Base-by-base conservation (phyloP, 768 basidiomycete genomes). In the Cystofilobasidium macerans region DNA sequence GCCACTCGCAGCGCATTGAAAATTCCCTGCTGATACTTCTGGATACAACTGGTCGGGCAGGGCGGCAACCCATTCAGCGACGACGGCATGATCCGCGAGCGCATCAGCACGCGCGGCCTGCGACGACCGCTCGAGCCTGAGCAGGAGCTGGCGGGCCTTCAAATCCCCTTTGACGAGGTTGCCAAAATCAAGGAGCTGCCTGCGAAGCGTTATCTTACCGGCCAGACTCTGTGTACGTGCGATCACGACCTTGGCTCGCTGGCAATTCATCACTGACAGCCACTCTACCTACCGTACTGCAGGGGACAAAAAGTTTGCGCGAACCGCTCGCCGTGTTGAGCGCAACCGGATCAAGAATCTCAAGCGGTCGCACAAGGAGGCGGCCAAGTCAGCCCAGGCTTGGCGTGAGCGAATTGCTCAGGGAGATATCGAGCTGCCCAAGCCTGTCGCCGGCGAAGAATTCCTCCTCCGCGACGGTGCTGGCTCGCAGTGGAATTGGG, bases 21-120 rank as follows among this genome's bases (percentile, higher is more conserved):
- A n/a, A n/a, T n/a, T n/a, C n/a, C n/a, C n/a, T n/a, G n/a, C n/a
- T n/a, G n/a, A n/a, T n/a, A n/a, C n/a, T 16, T 43, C 48, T 32
- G 57, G 59, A 3, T 53, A 8, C 38, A 8, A 8, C 16, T 40
- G 38, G 16, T 16, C 38, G 38, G 16, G 30, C 51, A 54, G 45
- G 40, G 26, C 42, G 43, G 57, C 48, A 56, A 64, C 13, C 75
- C 77, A 8, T 77, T 75, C 70, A 71, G 65, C 24, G 81, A 81
- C 59, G 78, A 80, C 47, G 45, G 47, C 42, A 95, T 98, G 85
- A 88, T 98, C 62, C 83, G 94, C 40, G 94, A 98, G 76, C 82
- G 95, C 24, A 84, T 98, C 32, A 86, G 87, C 1, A 87, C 85
- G 0, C 81, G 81, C 13, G 95, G 95, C 9, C 75, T 85, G n/a